Percentiles rank a stretch among this genome's conserved stretches.
These are phyloP conservation scores for Byssochlamys sp. DNA, from an alignment of 2,329 filamentous ascomycete species.

Conservation along the genomic window DNA sequence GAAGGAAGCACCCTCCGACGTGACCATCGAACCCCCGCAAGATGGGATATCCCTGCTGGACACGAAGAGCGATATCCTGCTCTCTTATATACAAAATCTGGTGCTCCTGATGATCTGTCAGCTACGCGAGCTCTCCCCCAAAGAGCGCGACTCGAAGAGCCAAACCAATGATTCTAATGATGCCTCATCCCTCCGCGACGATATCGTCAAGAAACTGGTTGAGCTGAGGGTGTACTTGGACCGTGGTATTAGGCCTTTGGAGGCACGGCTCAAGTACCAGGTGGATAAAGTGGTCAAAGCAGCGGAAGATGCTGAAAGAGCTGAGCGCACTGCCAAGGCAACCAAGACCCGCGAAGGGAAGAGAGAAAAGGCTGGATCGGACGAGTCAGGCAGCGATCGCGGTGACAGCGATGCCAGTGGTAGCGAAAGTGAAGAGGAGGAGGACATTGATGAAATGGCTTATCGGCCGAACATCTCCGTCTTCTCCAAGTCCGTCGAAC, in stretches of 20 bases:
- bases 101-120: slow-evolving; percentile 79
- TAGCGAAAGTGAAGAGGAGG: slow-evolving; percentile 26
- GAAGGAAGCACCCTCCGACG: slow-evolving; percentile 42
- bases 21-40: slow-evolving; percentile 63
- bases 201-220: slow-evolving; percentile 75
- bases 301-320: slow-evolving; percentile 48
- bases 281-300: slow-evolving; percentile 89
- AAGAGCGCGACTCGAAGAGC: slow-evolving; percentile 15
- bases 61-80: slow-evolving; percentile 90
- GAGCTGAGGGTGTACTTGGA: slow-evolving; percentile 88
- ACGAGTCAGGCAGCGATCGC: slow-evolving; percentile 19
- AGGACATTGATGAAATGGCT: slow-evolving; percentile 50
- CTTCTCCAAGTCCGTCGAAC: slow-evolving; percentile 32
- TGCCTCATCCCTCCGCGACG: slow-evolving; percentile 46
- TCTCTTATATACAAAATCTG: slow-evolving; percentile 90
- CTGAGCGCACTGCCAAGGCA: slow-evolving; percentile 16
- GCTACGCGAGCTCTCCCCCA: slow-evolving; percentile 48
- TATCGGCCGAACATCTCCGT: slow-evolving; percentile 52
- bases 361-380: slow-evolving; percentile 16
- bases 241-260: slow-evolving; percentile 79
- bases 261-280: slow-evolving; percentile 85
- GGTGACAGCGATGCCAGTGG: not conserved
- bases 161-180: slow-evolving; percentile 26
- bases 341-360: slow-evolving; percentile 20
- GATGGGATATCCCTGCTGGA: slow-evolving; percentile 91